Base-by-base conservation (phyloP, 2,329 filamentous ascomycete genomes). In the Neocucurbitaria cava region DNA sequence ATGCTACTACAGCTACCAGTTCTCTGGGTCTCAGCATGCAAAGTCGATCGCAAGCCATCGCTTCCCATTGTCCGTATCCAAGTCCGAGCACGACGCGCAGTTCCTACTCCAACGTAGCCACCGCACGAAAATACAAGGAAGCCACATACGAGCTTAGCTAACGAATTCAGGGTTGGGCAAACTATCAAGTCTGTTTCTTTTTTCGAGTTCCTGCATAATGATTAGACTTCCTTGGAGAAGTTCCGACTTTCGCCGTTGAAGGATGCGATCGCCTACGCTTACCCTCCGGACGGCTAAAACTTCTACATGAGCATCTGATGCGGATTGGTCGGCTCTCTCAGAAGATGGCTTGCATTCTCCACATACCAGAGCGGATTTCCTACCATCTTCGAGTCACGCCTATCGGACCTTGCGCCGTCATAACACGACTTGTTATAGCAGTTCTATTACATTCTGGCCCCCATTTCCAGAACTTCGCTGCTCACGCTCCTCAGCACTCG, bases 211-310 rank as follows among this genome's bases (percentile, higher is more conserved):
- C 26, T 45, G 43, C 31, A 45, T 38, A n/a, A 10, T 33, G 10
- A 38, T 20, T 41, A 36, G 24, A 24, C 35, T 18, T 9, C 18
- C 35, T 5, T 38, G 8, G 33, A 40, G 17, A 36, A 42, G 38
- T 24, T 24, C 46, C 49, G 46, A 38, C 4, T 44, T 46, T 49
- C 45, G 30, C 50, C 51, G 48, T 42, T 31, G 24, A 36, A 43
- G 33, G 44, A 15, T 10, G 21, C 18, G 49, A 26, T 61, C 55
- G 58, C 52, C 49, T 59, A 51, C 11, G 33, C 50, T 52, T 59
- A 43, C 58, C 52, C 23, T 21, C n/a, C 28, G 36, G 23, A 42
- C 49, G 58, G 55, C 21, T 59, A 49, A 52, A 53, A 41, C 41
- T 49, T 39, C 33, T 52, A 9, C 13, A 52, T 40, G 44, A 18